A percentile compares a stretch with the other conserved stretches of the same genome.
Evolutionary conservation across 345 rosid genomes (phyloP).

Genomic region (Schrenkiella parvula): DNA sequence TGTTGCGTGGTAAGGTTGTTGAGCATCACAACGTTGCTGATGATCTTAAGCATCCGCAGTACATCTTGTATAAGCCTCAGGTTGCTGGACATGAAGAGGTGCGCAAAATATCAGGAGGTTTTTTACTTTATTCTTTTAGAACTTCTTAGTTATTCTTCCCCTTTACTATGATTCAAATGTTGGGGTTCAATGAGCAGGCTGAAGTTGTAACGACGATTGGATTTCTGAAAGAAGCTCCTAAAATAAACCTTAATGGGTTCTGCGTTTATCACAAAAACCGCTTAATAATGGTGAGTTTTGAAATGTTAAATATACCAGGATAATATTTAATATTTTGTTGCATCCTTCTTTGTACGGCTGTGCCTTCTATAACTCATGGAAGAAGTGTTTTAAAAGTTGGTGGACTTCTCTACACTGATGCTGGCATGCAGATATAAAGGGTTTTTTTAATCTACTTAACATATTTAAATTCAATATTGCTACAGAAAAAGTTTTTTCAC

Average conservation of each 20-base stretch:
- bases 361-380: background rate
- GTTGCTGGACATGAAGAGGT: constrained; percentile 67
- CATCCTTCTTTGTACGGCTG: background rate
- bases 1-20: constrained; percentile 67
- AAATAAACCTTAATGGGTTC: constrained; percentile 67
- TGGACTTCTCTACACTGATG: constrained; percentile 2
- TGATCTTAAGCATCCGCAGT: constrained; percentile 78
- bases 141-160: background rate
- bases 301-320: background rate
- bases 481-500: background rate
- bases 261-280: constrained; percentile 92
- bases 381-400: background rate
- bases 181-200: constrained; percentile 48
- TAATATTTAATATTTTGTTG: background rate
- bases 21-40: constrained; percentile 81
- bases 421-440: background rate
- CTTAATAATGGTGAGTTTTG: constrained; percentile 59
- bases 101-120: background rate
- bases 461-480: background rate
- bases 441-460: background rate
- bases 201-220: constrained; percentile 79
- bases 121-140: constrained; percentile 10
- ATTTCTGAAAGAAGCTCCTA: constrained; percentile 90
- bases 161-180: background rate
- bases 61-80: constrained; percentile 82